Conservation (phyloP, 2,329 filamentous ascomycete species). For the Hymenoscyphus salicellus region DNA sequence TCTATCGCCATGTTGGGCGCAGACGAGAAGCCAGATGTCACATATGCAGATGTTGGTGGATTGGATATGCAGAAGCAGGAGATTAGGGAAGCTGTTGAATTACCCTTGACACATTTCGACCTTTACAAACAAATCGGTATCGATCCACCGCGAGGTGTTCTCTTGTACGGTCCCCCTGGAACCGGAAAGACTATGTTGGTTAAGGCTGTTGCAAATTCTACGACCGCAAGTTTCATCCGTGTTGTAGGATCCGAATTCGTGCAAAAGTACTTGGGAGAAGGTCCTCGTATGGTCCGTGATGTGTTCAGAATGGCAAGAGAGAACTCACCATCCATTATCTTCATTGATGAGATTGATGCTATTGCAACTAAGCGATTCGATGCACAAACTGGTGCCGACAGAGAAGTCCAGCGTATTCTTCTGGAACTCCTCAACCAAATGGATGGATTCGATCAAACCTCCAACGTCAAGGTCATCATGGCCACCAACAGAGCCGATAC, state of each 20-base stretch:
- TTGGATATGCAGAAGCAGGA: constrained; percentile 99
- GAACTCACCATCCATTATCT: constrained; percentile 97
- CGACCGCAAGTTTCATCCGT: constrained; percentile 95
- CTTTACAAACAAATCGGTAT: constrained; percentile 99
- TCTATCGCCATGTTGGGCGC: constrained; percentile 97
- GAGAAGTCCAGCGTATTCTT: constrained; percentile 97
- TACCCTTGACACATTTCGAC: constrained; percentile 95
- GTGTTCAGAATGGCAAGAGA: constrained; percentile 99
- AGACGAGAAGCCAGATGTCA: constrained; percentile 97
- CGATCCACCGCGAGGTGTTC: constrained; percentile 91
- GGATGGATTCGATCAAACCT: constrained; percentile 98
- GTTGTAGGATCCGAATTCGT: constrained; percentile 98
- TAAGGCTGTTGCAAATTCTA: constrained; percentile 97
- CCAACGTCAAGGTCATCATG: constrained; percentile 99
- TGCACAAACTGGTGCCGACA: constrained; percentile 93
- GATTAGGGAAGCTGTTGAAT: constrained; percentile 94
- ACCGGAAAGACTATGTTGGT: constrained; percentile 97
- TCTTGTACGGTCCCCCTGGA: constrained; percentile 93
- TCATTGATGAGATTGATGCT: constrained; percentile 98
- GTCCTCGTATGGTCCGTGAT: constrained; percentile 96
- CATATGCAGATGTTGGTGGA: constrained; percentile 95
- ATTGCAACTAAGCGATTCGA: constrained; percentile 99
- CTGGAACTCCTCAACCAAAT: constrained; percentile 98
- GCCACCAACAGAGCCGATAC: constrained; percentile 98
- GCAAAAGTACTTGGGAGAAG: constrained; percentile 97